Evolutionary conservation across 2,329 filamentous ascomycete genomes (phyloP), one percentile per base, ranked within the genome.

Genomic region (Ophiocordyceps camponoti-leonardi): DNA sequence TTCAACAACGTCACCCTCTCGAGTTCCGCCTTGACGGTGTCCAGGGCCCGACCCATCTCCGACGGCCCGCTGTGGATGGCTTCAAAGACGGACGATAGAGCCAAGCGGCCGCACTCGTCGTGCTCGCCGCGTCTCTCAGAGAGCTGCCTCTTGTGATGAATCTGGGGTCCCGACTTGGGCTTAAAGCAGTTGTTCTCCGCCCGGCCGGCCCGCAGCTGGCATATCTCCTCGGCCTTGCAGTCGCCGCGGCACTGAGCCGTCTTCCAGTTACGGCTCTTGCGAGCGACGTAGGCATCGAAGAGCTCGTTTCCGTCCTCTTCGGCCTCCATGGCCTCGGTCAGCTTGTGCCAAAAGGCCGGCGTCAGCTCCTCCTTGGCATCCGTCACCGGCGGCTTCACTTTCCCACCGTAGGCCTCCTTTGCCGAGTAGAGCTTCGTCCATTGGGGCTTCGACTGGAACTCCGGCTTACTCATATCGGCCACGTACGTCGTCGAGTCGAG

Each of bases 361-460:
- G 69, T 72, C 31, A 80, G 65, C 50, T 78, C 58, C 4, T 62
- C 61, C 11, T 56, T 57, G 3, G 57, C 41, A 40, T 60, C 51
- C 12, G 56, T 57, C 1, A 68, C 50, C 1, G 68, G 64, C 35
- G 70, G 66, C 28, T 49, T 54, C 14, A 72, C 56, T 1, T 67
- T 58, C 0, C 63, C 51, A 6, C 72, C 73, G 52, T 78, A 78
- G 8, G 63, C 59, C 45, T 68, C 67, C 53, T 70, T 73, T 30
- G 71, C 74, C 2, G 71, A 74, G 58, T 78, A 78, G 55, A 72
- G 71, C 44, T 68, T 67, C 7, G 58, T 61, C 72, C 73, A 79
- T n/a, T 61, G 55, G 2, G 73, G 74, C 2, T 56, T 51, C 0
- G 58, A 58, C 48, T 69, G 64, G 51, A 67, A 75, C 10, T 58